A percentile compares a stretch with the other conserved stretches of the same genome.
Conservation (phyloP, 768 basidiomycete genomes). For the Boletus sp. region DNA sequence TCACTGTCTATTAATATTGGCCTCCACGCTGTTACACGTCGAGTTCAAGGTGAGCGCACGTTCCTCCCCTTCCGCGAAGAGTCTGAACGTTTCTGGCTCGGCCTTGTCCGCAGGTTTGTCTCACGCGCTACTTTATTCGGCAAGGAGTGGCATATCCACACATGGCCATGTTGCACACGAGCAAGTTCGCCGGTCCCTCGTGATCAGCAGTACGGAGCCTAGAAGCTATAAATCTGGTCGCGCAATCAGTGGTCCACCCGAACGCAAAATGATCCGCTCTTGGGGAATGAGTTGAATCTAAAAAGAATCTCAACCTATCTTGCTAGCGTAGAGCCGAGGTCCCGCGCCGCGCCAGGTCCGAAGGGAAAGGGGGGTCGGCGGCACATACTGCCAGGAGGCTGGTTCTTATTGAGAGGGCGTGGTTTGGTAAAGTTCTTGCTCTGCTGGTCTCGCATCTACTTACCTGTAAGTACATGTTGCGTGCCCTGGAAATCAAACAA, state of each 20-base stretch:
- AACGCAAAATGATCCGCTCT: conserved; percentile 11
- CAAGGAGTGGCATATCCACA: not conserved
- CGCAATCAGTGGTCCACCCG: not conserved
- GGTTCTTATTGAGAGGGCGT: conserved; percentile 16
- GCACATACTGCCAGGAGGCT: not conserved
- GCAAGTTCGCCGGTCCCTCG: not conserved
- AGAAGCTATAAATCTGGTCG: not conserved
- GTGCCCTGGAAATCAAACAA: conserved; percentile 24
- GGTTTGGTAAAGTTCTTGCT: conserved; percentile 26
- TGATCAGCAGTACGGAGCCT: not conserved
- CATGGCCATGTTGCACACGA: not conserved
- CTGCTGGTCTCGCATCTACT: conserved; percentile 9
- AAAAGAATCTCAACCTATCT: not conserved
- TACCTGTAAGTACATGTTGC: conserved; percentile 18
- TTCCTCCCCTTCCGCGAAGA: not conserved
- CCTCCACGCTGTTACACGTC: not conserved
- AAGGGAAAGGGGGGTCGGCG: not conserved
- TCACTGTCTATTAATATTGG: conserved; percentile 9
- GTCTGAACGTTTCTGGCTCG: not conserved
- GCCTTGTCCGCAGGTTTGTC: not conserved
- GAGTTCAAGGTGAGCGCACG: not conserved
- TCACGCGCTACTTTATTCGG: not conserved
- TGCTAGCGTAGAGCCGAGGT: conserved; percentile 2
- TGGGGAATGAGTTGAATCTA: not conserved
- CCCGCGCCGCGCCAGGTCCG: conserved; percentile 3